Conservation (phyloP, 257 asterid genomes). For the Perilla frutescens region DNA sequence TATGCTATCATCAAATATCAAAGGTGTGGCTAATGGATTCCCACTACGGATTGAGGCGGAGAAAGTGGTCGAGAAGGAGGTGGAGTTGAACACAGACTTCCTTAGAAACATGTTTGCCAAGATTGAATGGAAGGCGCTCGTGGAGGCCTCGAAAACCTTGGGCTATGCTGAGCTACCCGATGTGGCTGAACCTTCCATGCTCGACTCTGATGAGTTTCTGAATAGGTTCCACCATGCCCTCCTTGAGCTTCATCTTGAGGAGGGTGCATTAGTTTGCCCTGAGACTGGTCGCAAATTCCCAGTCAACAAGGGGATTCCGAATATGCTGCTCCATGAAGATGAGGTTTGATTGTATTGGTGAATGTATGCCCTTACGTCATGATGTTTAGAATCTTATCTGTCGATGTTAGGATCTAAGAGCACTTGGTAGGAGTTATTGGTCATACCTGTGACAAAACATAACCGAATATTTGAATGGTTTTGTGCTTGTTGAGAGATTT, state of each 20-base stretch:
- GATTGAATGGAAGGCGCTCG: conserved; percentile 77
- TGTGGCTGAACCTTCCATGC: conserved; percentile 66
- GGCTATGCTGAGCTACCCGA: conserved; percentile 82
- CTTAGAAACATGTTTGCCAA: conserved; percentile 77
- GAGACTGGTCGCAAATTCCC: conserved; percentile 87
- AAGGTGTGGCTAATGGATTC: conserved; percentile 78
- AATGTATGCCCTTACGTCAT: background rate
- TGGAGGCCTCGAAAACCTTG: conserved; percentile 71
- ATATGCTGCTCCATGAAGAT: conserved; percentile 93
- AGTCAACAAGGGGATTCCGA: conserved; percentile 87
- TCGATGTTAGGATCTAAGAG: conserved; percentile 31
- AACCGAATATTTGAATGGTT: conserved; percentile 9
- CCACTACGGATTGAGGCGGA: conserved; percentile 70
- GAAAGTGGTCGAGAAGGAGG: conserved; percentile 64
- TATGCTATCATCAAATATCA: conserved; percentile 87
- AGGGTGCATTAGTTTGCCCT: conserved; percentile 86
- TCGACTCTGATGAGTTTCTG: conserved; percentile 81
- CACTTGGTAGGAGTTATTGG: background rate
- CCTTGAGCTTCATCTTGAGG: conserved; percentile 90
- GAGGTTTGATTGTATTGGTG: conserved; percentile 59
- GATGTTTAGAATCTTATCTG: conserved; percentile 29
- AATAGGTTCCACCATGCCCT: conserved; percentile 86
- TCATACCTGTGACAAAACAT: conserved; percentile 20
- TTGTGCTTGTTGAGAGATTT: conserved; percentile 14
- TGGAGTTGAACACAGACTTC: conserved; percentile 72